Conservation (phyloP, 225 moss, liverwort and hornwort species). For the Polytrichum commune region DNA sequence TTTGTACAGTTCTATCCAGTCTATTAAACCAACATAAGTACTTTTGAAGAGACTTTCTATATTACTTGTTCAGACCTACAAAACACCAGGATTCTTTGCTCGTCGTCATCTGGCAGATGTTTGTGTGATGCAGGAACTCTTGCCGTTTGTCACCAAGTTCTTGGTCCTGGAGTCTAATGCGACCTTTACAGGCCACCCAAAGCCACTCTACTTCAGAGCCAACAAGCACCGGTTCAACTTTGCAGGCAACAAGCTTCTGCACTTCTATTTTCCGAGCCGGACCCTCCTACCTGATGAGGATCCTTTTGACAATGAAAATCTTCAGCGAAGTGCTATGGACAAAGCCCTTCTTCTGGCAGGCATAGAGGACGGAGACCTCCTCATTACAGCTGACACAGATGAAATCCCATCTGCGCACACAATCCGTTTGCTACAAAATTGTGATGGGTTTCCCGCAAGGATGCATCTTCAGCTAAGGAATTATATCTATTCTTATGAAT, state of each 20-base stretch:
- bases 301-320: conserved; percentile 52
- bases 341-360: conserved; percentile 36
- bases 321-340: conserved; percentile 49
- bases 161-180: conserved; percentile 69
- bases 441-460: conserved; percentile 61
- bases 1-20: too few relatives aligned
- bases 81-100: too few relatives aligned
- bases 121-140: conserved; percentile 49
- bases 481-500: conserved; percentile 77
- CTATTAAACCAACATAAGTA: too few relatives aligned
- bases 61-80: too few relatives aligned
- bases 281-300: conserved; percentile 34
- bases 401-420: conserved; percentile 79
- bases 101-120: background rate
- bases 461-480: conserved; percentile 74
- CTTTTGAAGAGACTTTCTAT: too few relatives aligned
- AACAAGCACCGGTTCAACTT: conserved; percentile 56
- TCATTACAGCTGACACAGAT: conserved; percentile 71
- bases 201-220: conserved; percentile 53
- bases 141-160: conserved; percentile 58
- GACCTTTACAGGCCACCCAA: conserved; percentile 75
- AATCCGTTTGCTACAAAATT: conserved; percentile 59
- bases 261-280: conserved; percentile 44
- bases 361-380: conserved; percentile 55
- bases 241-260: conserved; percentile 36